Percentiles rank a stretch among this genome's conserved stretches.
Evolutionary conservation across 805 yeast genomes (phyloP).

Genomic region (Candida arabinofermentans): DNA sequence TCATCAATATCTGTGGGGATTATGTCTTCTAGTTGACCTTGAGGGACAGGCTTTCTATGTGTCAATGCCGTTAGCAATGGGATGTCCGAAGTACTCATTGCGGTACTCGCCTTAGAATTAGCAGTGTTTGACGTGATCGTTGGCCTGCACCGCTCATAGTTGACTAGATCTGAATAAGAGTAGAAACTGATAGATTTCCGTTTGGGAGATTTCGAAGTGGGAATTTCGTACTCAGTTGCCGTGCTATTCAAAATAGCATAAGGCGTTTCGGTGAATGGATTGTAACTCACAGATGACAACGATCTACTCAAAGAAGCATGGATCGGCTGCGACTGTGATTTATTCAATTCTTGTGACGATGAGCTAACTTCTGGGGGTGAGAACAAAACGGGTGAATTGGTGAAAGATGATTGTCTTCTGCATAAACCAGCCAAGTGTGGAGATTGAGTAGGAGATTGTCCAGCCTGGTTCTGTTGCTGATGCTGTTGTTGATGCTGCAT

Average conservation of each 20-base stretch:
- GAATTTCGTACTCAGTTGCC: not conserved
- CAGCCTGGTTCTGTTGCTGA: not conserved
- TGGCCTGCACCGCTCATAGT: conserved; percentile 19
- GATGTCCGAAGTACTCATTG: not conserved
- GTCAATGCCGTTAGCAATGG: not conserved
- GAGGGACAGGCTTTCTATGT: conserved; percentile 1
- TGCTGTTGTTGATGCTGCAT: conserved; percentile 1
- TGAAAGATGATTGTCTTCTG: conserved; percentile 4
- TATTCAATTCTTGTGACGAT: conserved; percentile 5
- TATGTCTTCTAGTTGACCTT: conserved; percentile 6
- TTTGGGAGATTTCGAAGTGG: conserved; percentile 1
- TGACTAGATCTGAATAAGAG: conserved; percentile 30
- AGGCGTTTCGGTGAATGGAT: no score
- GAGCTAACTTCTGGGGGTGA: not conserved
- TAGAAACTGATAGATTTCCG: conserved; percentile 31
- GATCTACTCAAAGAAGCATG: conserved; percentile 2
- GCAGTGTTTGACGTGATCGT: not conserved
- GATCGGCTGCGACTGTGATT: conserved; percentile 7
- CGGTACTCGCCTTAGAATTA: not conserved
- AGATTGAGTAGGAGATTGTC: not conserved
- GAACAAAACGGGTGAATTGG: not conserved
- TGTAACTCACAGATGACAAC: not conserved
- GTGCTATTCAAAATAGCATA: no score
- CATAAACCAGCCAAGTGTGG: not conserved
- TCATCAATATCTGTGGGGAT: conserved; percentile 12